phyloP scores from a whole-genome alignment of 2,329 filamentous ascomycete species.

The Raffaelea ambrosiae region DNA sequence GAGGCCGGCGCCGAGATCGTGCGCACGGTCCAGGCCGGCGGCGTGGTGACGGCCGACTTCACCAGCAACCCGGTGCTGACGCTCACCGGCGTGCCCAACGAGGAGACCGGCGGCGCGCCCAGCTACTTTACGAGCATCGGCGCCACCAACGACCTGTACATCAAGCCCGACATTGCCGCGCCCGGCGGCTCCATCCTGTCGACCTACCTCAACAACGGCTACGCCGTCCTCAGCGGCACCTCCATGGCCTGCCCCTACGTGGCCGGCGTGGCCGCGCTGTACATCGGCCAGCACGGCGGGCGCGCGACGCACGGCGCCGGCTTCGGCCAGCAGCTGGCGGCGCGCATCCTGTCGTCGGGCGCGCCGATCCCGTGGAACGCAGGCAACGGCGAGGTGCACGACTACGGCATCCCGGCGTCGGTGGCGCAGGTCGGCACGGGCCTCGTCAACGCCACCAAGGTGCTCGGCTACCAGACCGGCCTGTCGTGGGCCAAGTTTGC shows the following conservation, averaged over 20 bases:
- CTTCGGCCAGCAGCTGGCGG: conserved; percentile 20
- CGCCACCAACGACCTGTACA: conserved; percentile 30
- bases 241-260: conserved; percentile 40
- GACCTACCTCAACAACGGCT: conserved; percentile 29
- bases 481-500: conserved; percentile 28
- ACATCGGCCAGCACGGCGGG: conserved; percentile 25
- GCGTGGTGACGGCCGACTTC: conserved; percentile 21
- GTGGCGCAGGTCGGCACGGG: conserved; percentile 31
- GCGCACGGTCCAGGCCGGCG: conserved; percentile 19
- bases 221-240: conserved; percentile 35
- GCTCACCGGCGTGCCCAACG: conserved; percentile 6
- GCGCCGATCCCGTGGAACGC: conserved; percentile 18
- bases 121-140: conserved; percentile 33
- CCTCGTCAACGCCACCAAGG: conserved; percentile 31
- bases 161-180: conserved; percentile 34
- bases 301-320: conserved; percentile 20
- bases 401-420: conserved; percentile 16
- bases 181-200: conserved; percentile 36
- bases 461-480: conserved; percentile 27
- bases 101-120: conserved; percentile 24
- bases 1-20: conserved; percentile 22
- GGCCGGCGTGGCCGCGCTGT: conserved; percentile 32
- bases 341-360: conserved; percentile 25
- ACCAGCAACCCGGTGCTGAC: not conserved
- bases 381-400: conserved; percentile 12